Base-by-base conservation (phyloP, 139 green algal genomes). In the Pycnococcus provasolii region DNA sequence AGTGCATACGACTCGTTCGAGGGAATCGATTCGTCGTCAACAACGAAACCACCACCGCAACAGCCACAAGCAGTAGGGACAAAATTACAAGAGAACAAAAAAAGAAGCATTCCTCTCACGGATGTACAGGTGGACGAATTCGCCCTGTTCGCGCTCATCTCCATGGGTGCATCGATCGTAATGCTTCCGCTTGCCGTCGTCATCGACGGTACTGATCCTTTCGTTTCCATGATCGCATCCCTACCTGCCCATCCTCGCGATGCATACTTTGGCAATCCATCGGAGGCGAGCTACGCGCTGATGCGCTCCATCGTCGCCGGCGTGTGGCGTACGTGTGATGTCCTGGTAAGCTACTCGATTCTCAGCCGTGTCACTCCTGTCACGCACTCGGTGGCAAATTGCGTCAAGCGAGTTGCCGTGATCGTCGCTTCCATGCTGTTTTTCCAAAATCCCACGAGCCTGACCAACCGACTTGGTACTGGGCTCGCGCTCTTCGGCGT, bases 111-210 rank as follows among this genome's bases (percentile, higher is more conserved):
- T 26, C 47, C 53, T 6, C 42, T 80, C 4, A 26, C 26, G 26
- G 26, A 26, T 26, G 26, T 26, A 26, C 26, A 26, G 26, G 26
- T 26, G 26, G 70, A 80, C 42, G 59, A 73, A 43, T 60, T 80
- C 45, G 74, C 77, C 70, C 64, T 80, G 59, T 80, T 74, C 54
- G 64, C 64, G 55, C 60, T 68, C 40, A 74, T 80, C 41, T 63
- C 70, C 65, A 77, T 77, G 40, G 44, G 53, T 2, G 64, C 64
- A 9, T 52, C 50, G 11, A 47, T 77, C 3, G 46, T 77, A 40
- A 66, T 77, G 55, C 40, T 68, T 9, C 74, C 74, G 4, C 13
- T 65, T 8, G 60, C 66, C 3, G 40, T 74, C n/a, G 37, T 65
- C 2, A 13, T 77, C 3, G 70, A 73, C 13, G 63, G 58, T 2